Percentiles rank a stretch among this genome's conserved stretches.
Conservation (phyloP, 345 rosid species). For the Heritiera fomes region DNA sequence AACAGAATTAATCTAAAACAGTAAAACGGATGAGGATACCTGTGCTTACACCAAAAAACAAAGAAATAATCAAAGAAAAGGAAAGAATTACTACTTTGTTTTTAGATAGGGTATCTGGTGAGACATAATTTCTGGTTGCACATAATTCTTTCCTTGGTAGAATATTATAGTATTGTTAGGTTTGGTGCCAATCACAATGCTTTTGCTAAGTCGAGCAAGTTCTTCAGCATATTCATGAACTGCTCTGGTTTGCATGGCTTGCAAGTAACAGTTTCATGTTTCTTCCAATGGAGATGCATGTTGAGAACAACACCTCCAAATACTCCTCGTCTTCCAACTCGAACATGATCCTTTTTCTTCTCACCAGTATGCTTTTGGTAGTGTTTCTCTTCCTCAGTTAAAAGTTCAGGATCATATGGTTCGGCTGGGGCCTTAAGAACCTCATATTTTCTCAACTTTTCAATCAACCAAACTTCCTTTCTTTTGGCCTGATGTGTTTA, state of each 20-base stretch:
- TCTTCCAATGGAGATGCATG: constrained; percentile 98
- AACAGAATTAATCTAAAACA: too few relatives aligned
- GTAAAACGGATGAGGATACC: too few relatives aligned
- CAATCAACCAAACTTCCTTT: constrained; percentile 89
- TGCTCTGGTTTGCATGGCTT: constrained; percentile 84
- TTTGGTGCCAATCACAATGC: constrained; percentile 78
- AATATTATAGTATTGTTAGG: constrained; percentile 67
- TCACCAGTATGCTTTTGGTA: constrained; percentile 87
- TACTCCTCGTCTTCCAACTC: constrained; percentile 89
- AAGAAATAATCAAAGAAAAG: background rate
- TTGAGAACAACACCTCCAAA: constrained; percentile 95
- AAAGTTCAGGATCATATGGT: constrained; percentile 71
- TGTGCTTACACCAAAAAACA: background rate
- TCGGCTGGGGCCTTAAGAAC: constrained; percentile 57
- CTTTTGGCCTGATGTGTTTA: constrained; percentile 62
- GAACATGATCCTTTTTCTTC: constrained; percentile 80
- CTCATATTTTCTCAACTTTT: constrained; percentile 77
- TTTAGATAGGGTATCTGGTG: constrained; percentile 77
- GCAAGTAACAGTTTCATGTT: constrained; percentile 90
- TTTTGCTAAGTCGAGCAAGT: constrained; percentile 78
- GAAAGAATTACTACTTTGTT: constrained; percentile 43
- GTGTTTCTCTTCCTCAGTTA: constrained; percentile 93
- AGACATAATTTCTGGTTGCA: constrained; percentile 73
- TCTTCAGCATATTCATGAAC: constrained; percentile 81
- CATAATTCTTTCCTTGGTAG: constrained; percentile 90